phyloP scores from a whole-genome alignment of 768 basidiomycete genomes.

The Tephrocybe rancida region DNA sequence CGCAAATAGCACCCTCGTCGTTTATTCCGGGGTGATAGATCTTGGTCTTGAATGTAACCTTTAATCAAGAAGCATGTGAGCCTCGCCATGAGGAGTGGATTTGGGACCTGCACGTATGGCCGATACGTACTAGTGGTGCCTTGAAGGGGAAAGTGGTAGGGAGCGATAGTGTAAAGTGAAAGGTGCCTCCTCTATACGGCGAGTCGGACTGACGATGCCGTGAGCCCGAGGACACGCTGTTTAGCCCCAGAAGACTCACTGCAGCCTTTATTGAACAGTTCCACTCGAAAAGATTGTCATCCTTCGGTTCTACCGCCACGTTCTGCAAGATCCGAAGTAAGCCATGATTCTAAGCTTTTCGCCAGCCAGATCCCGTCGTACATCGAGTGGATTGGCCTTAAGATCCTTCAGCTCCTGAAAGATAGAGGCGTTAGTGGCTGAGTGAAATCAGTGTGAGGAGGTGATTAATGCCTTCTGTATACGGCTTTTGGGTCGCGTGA shows the following conservation, averaged over 20 bases:
- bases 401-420: slow-evolving; percentile 70
- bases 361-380: slow-evolving; percentile 28
- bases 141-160: slow-evolving; percentile 88
- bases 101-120: neutral
- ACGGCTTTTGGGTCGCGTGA: slow-evolving; percentile 46
- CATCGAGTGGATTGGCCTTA: slow-evolving; percentile 63
- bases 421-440: slow-evolving; percentile 4
- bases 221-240: slow-evolving; percentile 10
- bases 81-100: slow-evolving; percentile 5
- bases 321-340: slow-evolving; percentile 44
- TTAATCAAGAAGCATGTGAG: slow-evolving; percentile 13
- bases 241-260: slow-evolving; percentile 41
- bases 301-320: slow-evolving; percentile 59
- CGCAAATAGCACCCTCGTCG: slow-evolving; percentile 85
- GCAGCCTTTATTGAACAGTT: slow-evolving; percentile 75
- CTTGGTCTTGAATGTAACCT: slow-evolving; percentile 86
- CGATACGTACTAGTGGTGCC: slow-evolving; percentile 63
- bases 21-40: slow-evolving; percentile 92
- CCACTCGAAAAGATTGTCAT: slow-evolving; percentile 79
- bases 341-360: slow-evolving; percentile 6
- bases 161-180: slow-evolving; percentile 72
- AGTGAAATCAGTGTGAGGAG: neutral
- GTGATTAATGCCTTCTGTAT: slow-evolving; percentile 63
- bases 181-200: slow-evolving; percentile 83
- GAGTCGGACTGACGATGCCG: slow-evolving; percentile 57